These are phyloP conservation scores for Thalassia testudinum DNA, from an alignment of 116 monocot species.

Conservation along the genomic window DNA sequence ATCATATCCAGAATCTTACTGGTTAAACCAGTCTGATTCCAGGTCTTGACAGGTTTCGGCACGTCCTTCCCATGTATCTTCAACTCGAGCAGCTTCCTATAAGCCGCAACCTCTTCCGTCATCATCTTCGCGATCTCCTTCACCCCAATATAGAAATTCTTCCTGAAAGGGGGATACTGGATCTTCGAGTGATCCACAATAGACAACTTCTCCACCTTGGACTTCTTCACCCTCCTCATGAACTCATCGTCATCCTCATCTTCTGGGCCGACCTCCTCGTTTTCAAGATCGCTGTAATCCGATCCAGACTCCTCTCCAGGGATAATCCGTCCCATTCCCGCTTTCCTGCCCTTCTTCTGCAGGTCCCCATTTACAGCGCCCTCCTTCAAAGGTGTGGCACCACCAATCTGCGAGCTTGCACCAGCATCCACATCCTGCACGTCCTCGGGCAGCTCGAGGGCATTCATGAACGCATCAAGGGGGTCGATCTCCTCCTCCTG, in stretches of 20 bases:
- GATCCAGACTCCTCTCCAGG: slow-evolving; percentile 77
- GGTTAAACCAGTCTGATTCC: slow-evolving; percentile 78
- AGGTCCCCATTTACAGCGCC: slow-evolving; percentile 31
- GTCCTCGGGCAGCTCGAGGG: slow-evolving; percentile 66
- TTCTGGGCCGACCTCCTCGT: slow-evolving; percentile 39
- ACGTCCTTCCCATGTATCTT: slow-evolving; percentile 94
- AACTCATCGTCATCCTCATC: slow-evolving; percentile 96
- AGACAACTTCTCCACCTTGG: slow-evolving; percentile 78
- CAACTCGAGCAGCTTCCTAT: slow-evolving; percentile 71
- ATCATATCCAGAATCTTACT: slow-evolving; percentile 75
- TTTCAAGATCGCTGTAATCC: slow-evolving; percentile 46
- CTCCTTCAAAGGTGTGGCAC: slow-evolving; percentile 2
- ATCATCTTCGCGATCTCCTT: slow-evolving; percentile 80
- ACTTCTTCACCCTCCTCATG: slow-evolving; percentile 89
- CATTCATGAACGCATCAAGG: slow-evolving; percentile 91
- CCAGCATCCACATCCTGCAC: slow-evolving; percentile 31
- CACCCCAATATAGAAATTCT: slow-evolving; percentile 84
- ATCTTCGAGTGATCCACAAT: slow-evolving; percentile 93
- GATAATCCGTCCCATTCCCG: slow-evolving; percentile 61
- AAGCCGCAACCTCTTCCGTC: slow-evolving; percentile 44
- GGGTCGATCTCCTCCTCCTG: slow-evolving; percentile 89
- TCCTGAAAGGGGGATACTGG: slow-evolving; percentile 70
- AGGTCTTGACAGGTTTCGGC: slow-evolving; percentile 89
- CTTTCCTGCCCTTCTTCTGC: slow-evolving; percentile 28
- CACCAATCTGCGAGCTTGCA: slow-evolving; percentile 9